Evolutionary conservation across 2,329 filamentous ascomycete genomes (phyloP).

Genomic region (Paracoccidioides brasiliensis): DNA sequence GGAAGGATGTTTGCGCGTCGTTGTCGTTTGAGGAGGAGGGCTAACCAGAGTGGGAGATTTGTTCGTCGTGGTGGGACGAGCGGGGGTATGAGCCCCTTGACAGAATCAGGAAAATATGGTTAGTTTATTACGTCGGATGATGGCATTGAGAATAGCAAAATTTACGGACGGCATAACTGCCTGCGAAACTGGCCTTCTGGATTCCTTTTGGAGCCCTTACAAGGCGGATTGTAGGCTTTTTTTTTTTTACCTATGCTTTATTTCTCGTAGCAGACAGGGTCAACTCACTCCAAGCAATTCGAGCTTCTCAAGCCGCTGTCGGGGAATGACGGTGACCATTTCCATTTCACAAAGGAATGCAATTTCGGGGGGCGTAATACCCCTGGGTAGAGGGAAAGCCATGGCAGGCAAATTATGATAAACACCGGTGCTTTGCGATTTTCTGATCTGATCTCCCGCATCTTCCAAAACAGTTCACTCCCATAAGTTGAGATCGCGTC

Average conservation of each 20-base stretch:
- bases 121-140: not conserved
- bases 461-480: not conserved
- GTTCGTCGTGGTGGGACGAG: conserved; percentile 71
- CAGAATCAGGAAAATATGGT: conserved; percentile 4
- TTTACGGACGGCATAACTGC: not conserved
- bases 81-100: conserved; percentile 60
- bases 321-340: conserved; percentile 79
- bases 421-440: not conserved
- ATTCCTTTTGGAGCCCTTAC: not conserved
- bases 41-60: conserved; percentile 82
- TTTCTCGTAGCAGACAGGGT: conserved; percentile 3
- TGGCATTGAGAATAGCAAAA: not conserved
- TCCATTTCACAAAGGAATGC: conserved; percentile 98
- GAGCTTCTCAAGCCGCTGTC: conserved; percentile 77
- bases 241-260: not conserved
- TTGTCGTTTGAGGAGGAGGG: conserved; percentile 86
- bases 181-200: not conserved
- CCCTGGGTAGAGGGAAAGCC: conserved; percentile 49
- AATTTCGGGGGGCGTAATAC: conserved; percentile 74
- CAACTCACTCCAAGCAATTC: conserved; percentile 65
- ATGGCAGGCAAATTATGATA: conserved; percentile 25
- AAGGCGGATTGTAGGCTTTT: conserved; percentile 3
- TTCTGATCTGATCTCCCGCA: not conserved
- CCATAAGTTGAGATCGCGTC: not conserved
- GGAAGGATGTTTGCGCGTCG: conserved; percentile 84